Base-by-base conservation (phyloP, 2,329 filamentous ascomycete genomes). In the Ascochyta fabae region DNA sequence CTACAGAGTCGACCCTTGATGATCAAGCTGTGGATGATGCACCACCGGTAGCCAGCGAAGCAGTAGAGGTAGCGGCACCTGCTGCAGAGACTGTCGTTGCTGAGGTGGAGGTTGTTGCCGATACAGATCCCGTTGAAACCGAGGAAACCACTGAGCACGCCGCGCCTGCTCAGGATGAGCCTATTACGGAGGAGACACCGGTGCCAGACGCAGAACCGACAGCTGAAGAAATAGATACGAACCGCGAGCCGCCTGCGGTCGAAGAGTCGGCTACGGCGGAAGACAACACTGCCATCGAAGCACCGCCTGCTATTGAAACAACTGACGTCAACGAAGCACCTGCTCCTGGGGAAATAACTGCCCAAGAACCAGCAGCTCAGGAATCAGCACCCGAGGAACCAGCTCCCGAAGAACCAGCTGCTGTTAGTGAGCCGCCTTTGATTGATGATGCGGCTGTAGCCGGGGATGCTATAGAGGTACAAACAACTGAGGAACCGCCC, bases 21-120 rank as follows among this genome's bases (percentile, higher is more conserved):
- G 27, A 41, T 4, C 9, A 23, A 10, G 10, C 15, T 22, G 26
- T 42, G 10, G 41, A 27, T 24, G 40, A 52, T 9, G 40, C 27
- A 6, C 29, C 36, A 4, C 26, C 46, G 16, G 31, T 16, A 22
- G 44, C 27, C 24, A 57, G 43, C 22, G 35, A 44, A 9, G 23
- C 23, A 16, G 47, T 40, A 15, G 56, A 48, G 22, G 24, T 9
- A n/a, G 43, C 40, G 12, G 22, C 43, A 6, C 9, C 35, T 44
- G 47, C 29, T 13, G 48, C 61, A 13, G 58, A 51, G 4, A 16
- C 22, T 7, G 12, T 48, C 23, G 38, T n/a, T 31, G 15, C 15
- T 6, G 59, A 59, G 23, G 12, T n/a, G 8, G 35, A 38, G 15
- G 8, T 19, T 26, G 23, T 23, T 13, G 19, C 26, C 15, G 49